Evolutionary conservation across 768 basidiomycete species (phyloP), one percentile per base, ranked within the genome.

Genomic region (Collybiopsis confluens): DNA sequence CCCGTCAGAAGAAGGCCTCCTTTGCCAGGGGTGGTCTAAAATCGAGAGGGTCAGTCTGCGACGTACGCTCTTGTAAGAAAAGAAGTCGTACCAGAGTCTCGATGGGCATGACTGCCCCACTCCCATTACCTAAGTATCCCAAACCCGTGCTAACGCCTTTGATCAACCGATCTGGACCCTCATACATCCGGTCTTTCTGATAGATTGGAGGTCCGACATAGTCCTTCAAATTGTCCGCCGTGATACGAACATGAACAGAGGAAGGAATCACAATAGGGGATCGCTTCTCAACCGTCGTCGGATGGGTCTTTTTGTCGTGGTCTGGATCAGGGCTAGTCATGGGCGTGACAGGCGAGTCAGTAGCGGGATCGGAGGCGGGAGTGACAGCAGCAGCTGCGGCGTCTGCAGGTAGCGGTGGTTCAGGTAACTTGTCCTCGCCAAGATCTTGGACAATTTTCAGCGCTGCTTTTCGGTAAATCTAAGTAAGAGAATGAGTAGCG

Each of bases 381-480:
- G 21, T 49, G n/a, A 40, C 44, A 33, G 54, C 56, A 1, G 55
- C 27, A 11, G 59, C 54, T 2, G 48, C 54, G 6, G 58, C 46
- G 27, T 61, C 50, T n/a, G 60, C 55, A 21, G 61, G 60, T 57
- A n/a, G 62, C 52, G 41, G 42, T 3, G 87, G 83, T 61, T 94
- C 93, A 0, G 92, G 90, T 59, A 96, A 80, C 0, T 79, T 80
- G 3, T 87, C 83, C 65, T 98, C 96, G 20, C 92, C 93, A 7
- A 97, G 80, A 52, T 96, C 92, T 60, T 86, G 79, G 1, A 98
- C 91, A 49, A 99, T 81, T 68, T 88, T 92, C 59, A 96, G 73
- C 0, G 96, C 95, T 13, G 95, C 91, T 68, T 99, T 99, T 56
- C 97, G 84, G 70, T 95, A 98, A 54, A 99, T 94, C 93, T 98